phyloP scores from a whole-genome alignment of 805 yeast species.

The Ogataea salicorniae region DNA sequence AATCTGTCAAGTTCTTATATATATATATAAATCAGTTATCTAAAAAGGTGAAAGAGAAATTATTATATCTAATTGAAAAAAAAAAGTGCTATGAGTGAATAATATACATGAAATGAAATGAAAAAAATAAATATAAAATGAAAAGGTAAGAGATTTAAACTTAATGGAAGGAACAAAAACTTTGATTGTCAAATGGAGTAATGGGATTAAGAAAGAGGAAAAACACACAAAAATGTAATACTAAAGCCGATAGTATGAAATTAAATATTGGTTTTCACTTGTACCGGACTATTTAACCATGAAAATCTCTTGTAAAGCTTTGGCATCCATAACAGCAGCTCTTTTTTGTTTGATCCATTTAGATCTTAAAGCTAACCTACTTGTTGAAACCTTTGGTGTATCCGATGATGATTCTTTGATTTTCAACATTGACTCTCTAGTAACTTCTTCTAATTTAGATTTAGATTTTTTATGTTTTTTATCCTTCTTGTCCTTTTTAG shows the following conservation, averaged over 20 bases:
- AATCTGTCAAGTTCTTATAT: no score
- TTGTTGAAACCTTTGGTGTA: slow-evolving; percentile 34
- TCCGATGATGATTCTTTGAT: slow-evolving; percentile 27
- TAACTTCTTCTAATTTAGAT: slow-evolving; percentile 26
- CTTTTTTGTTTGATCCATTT: slow-evolving; percentile 86
- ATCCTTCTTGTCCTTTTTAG: slow-evolving; percentile 13
- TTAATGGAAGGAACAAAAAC: no score
- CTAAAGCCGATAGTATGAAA: not conserved
- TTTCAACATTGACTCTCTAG: slow-evolving; percentile 38
- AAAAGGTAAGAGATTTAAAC: no score
- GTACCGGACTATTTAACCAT: slow-evolving; percentile 50
- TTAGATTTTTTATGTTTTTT: slow-evolving; percentile 27
- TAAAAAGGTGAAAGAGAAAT: no score
- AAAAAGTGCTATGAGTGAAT: no score
- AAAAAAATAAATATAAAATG: no score
- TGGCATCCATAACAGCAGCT: slow-evolving; percentile 85
- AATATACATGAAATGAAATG: no score
- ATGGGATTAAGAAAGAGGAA: not conserved
- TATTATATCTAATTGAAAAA: no score
- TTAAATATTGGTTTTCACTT: not conserved
- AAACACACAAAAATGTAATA: not conserved
- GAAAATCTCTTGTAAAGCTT: slow-evolving; percentile 86
- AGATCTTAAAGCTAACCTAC: slow-evolving; percentile 73
- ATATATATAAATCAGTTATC: no score
- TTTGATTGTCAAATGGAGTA: no score